Evolutionary conservation across 2,329 filamentous ascomycete species (phyloP).

Genomic region (Fusarium humuli): DNA sequence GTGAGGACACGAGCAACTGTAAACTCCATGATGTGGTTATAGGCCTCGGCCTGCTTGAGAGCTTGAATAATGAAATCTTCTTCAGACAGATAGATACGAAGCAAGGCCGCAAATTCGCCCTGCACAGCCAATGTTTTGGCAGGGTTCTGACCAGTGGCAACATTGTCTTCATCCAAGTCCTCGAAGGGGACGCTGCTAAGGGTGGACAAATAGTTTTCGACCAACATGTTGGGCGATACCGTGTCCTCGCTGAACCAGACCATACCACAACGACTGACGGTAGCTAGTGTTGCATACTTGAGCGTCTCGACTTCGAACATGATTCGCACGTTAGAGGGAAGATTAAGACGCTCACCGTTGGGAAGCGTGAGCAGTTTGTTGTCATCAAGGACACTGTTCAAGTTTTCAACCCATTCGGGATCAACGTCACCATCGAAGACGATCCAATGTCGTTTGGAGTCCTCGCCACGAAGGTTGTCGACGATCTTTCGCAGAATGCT

Average conservation of each 20-base stretch:
- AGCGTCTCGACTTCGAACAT: constrained; percentile 99
- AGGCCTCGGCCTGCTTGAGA: constrained; percentile 79
- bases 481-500: constrained; percentile 98
- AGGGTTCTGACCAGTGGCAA: constrained; percentile 78
- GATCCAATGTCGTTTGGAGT: constrained; percentile 98
- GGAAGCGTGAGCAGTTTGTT: constrained; percentile 97
- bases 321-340: constrained; percentile 95
- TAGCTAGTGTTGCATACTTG: constrained; percentile 96
- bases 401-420: constrained; percentile 98
- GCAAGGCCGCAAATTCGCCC: constrained; percentile 79
- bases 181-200: constrained; percentile 88
- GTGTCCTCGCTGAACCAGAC: constrained; percentile 99
- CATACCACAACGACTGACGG: constrained; percentile 99
- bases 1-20: constrained; percentile 90
- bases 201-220: constrained; percentile 87
- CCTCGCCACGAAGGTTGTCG: constrained; percentile 97
- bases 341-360: constrained; percentile 95
- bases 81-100: constrained; percentile 78
- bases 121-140: constrained; percentile 85
- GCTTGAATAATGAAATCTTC: constrained; percentile 85
- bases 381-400: constrained; percentile 99
- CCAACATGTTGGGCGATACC: constrained; percentile 92
- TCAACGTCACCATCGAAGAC: constrained; percentile 99
- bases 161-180: constrained; percentile 92
- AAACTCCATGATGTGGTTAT: constrained; percentile 98